A percentile compares a stretch with the other conserved stretches of the same genome.
phyloP scores from a whole-genome alignment of 306 rosid genomes.

The Cucurbita maxima region DNA sequence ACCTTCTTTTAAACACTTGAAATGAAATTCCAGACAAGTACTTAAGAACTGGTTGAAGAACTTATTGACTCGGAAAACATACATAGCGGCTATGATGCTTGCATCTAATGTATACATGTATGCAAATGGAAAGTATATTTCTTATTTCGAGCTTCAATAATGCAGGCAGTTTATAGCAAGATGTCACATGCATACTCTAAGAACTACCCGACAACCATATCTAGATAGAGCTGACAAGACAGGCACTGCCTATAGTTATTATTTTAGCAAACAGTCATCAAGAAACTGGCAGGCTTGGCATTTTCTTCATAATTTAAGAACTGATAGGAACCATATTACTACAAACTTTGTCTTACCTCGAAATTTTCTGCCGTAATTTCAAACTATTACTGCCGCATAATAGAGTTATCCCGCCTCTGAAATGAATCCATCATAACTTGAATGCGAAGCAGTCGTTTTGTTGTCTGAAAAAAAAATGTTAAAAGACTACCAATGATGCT shows the following conservation, averaged over 20 bases:
- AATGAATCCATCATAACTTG: background rate
- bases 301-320: background rate
- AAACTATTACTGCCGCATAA: background rate
- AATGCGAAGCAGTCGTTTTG: background rate
- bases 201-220: conserved; percentile 31
- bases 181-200: conserved; percentile 26
- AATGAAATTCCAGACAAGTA: no score
- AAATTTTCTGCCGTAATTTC: background rate
- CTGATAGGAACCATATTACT: background rate
- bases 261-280: conserved; percentile 7
- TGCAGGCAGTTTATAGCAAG: conserved; percentile 16
- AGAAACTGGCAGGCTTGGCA: background rate
- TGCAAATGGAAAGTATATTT: background rate
- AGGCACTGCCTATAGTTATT: conserved; percentile 7
- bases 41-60: background rate
- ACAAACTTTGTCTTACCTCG: background rate
- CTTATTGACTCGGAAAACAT: background rate
- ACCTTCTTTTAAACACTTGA: no score
- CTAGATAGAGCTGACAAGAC: conserved; percentile 10
- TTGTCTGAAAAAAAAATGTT: background rate
- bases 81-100: background rate
- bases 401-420: background rate
- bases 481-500: background rate
- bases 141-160: conserved; percentile 1
- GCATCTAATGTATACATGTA: background rate